These are phyloP conservation scores for Pleurotus giganteus DNA, from an alignment of 768 basidiomycete genomes.

Conservation along the genomic window DNA sequence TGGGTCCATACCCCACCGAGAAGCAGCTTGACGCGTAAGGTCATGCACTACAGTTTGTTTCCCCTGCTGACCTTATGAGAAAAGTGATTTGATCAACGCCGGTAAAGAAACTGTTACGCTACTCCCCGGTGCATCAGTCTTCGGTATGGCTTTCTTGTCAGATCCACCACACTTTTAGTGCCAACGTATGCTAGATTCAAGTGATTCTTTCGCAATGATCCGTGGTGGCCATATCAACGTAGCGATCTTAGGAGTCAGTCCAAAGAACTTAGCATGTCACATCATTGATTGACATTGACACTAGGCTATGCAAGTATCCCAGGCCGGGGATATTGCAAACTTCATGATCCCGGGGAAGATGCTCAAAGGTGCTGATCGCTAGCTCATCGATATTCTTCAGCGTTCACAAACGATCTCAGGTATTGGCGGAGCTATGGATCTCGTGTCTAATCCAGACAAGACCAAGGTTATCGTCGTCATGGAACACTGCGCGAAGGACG, in stretches of 20 bases:
- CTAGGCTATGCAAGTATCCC: conserved; percentile 93
- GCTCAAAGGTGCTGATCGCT: conserved; percentile 57
- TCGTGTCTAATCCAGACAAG: conserved; percentile 93
- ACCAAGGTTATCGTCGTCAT: conserved; percentile 89
- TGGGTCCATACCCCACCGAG: conserved; percentile 87
- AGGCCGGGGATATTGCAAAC: conserved; percentile 92
- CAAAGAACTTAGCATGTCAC: conserved; percentile 4
- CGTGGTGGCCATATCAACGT: conserved; percentile 95
- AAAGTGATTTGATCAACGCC: conserved; percentile 88
- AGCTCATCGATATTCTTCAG: neutral
- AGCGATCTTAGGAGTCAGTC: conserved; percentile 82
- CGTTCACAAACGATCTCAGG: conserved; percentile 40
- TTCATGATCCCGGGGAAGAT: conserved; percentile 98
- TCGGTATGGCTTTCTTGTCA: conserved; percentile 53
- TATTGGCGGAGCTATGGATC: conserved; percentile 96
- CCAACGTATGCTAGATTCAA: conserved; percentile 55
- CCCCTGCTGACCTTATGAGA: neutral
- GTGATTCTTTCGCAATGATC: conserved; percentile 97
- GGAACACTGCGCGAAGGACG: conserved; percentile 90
- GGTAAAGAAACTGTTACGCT: conserved; percentile 95
- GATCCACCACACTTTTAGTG: neutral
- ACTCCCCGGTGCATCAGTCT: conserved; percentile 86
- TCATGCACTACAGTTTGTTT: neutral
- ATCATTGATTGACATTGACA: conserved; percentile 3
- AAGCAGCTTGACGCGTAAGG: conserved; percentile 79